A percentile compares a stretch with the other conserved stretches of the same genome.
phyloP scores from a whole-genome alignment of 1,139 yeast species.

The Suzukiozyma palmioleophila region DNA sequence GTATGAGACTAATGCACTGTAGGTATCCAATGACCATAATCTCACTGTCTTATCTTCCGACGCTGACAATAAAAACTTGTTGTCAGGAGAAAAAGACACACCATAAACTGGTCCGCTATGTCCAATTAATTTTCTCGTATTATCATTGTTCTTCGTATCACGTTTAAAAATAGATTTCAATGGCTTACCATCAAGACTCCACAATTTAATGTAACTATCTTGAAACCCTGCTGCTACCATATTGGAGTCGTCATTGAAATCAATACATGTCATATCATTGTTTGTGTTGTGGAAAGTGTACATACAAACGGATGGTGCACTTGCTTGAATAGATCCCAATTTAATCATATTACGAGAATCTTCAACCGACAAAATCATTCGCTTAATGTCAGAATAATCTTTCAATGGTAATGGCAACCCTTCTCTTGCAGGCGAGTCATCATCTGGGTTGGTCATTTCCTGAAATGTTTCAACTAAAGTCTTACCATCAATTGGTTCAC shows the following conservation, averaged over 20 bases:
- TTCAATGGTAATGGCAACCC: conserved; percentile 80
- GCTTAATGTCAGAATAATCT: conserved; percentile 72
- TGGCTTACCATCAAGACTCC: conserved; percentile 92
- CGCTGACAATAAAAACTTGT: conserved; percentile 70
- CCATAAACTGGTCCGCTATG: conserved; percentile 96
- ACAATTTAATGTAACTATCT: conserved; percentile 82
- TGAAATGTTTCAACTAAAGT: conserved; percentile 47
- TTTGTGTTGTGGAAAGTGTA: conserved; percentile 96
- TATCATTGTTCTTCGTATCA: conserved; percentile 49
- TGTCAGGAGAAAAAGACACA: conserved; percentile 85
- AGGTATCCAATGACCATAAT: conserved; percentile 92
- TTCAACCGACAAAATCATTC: conserved; percentile 72
- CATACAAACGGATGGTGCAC: conserved; percentile 95
- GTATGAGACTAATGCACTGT: conserved; percentile 84
- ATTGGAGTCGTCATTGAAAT: conserved; percentile 83
- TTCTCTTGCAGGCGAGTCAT: conserved; percentile 73
- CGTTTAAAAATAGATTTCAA: conserved; percentile 60
- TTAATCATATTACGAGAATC: conserved; percentile 76
- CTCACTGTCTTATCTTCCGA: conserved; percentile 92
- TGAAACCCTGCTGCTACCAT: conserved; percentile 92
- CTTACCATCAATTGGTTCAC: conserved; percentile 34
- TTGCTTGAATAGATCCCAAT: conserved; percentile 60
- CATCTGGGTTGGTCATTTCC: conserved; percentile 45
- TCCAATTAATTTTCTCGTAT: conserved; percentile 69
- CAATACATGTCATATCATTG: conserved; percentile 77